Base-by-base conservation (phyloP, 2,329 filamentous ascomycete species). In the Cordyceps cicadae region DNA sequence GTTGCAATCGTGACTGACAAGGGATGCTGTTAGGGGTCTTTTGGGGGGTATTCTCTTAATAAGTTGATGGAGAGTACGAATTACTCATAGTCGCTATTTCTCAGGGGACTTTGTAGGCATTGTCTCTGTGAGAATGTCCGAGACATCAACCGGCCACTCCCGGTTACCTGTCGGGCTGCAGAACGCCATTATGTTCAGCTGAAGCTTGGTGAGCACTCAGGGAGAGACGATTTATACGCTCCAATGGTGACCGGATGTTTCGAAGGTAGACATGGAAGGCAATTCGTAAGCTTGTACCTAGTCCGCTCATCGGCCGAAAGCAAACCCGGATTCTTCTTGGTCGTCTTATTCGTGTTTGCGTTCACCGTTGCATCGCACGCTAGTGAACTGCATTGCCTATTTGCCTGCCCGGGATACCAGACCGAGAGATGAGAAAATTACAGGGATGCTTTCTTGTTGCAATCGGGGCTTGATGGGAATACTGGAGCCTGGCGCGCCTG, bases 361-460 rank as follows among this genome's bases (percentile, higher is more conserved):
- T 34, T 53, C 29, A 48, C 49, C 41, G 49, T 48, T 59, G 50
- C 29, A 59, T 54, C 26, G 24, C n/a, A n/a, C 48, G 19, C 56
- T 46, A 52, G 37, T 32, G 1, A 34, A 37, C 26, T 32, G 32
- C 34, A 9, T 55, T 52, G 48, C 48, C 48, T 59, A 48, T 48
- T 55, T 52, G 48, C 48, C 48, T 59, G 56, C 56, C 37, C n/a
- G 37, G 45, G 15, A 45, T 6, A 32, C n/a, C 17, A 53, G n/a
- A 59, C 49, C 34, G 46, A 57, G 37, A 52, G 29, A 37, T 21
- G 32, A 37, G 29, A 46, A 48, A 51, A 59, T 19, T 46, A 14
- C 57, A 59, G 57, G 57, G 57, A 29, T 54, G 34, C n/a, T 24
- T 24, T n/a, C n/a, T n/a, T n/a, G n/a, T n/a, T n/a, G n/a, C n/a